These are phyloP conservation scores for Magnolia changhungtana DNA, from an alignment of 164 flowering plant species.

Conservation along the genomic window DNA sequence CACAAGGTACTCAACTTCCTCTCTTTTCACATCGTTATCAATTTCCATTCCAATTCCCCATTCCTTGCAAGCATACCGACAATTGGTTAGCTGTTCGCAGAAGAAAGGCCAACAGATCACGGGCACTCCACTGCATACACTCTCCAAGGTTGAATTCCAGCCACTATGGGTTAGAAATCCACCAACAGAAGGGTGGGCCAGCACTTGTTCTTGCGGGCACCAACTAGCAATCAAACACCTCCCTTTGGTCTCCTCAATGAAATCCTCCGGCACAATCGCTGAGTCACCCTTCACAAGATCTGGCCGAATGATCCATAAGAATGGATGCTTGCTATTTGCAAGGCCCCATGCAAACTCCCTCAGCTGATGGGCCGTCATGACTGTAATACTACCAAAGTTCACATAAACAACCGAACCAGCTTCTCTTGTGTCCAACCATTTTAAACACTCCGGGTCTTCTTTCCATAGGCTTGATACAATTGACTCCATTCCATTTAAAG, in stretches of 20 bases:
- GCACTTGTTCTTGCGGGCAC: constrained; percentile 40
- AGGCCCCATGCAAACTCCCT: constrained; percentile 54
- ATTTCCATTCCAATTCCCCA: constrained; percentile 8
- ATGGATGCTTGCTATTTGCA: constrained; percentile 31
- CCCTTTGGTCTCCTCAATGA: constrained; percentile 21
- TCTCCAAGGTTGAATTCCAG: constrained; percentile 10
- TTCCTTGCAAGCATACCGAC: background rate
- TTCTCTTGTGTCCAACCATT: constrained; percentile 36
- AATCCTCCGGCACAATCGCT: constrained; percentile 27
- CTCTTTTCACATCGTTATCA: constrained; percentile 3
- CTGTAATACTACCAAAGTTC: constrained; percentile 45
- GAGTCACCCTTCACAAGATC: constrained; percentile 34
- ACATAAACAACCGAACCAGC: constrained; percentile 41
- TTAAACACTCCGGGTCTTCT: constrained; percentile 30
- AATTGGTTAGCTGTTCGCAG: constrained; percentile 5
- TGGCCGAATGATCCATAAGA: constrained; percentile 48
- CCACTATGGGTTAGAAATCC: constrained; percentile 9
- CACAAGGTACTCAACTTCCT: constrained; percentile 5
- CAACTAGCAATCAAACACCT: constrained; percentile 33
- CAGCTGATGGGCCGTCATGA: constrained; percentile 32
- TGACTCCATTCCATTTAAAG: background rate
- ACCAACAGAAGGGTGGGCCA: constrained; percentile 9
- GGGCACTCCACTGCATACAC: constrained; percentile 6
- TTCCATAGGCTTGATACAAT: constrained; percentile 37
- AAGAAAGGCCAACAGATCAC: constrained; percentile 11